A percentile compares a stretch with the other conserved stretches of the same genome.
These are phyloP conservation scores for Saussurea involucrata DNA, from an alignment of 129 eudicot genomes.

Conservation along the genomic window DNA sequence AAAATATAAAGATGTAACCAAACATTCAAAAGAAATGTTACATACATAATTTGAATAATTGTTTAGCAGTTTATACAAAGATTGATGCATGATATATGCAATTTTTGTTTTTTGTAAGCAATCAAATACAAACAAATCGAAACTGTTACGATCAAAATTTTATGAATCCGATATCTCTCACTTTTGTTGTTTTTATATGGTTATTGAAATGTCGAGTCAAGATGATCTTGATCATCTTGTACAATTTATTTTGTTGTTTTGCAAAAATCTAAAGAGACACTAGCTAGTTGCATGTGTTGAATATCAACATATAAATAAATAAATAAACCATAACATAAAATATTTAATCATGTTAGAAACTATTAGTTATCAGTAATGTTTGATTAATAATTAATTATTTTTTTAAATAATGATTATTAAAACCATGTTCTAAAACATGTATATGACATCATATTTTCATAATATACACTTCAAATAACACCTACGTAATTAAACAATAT, in stretches of 20 bases:
- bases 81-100: not conserved
- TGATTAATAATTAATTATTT: too few species aligned
- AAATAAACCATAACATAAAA: too few species aligned
- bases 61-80: not conserved
- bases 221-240: not conserved
- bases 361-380: too few species aligned
- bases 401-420: too few species aligned
- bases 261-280: not conserved
- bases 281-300: not conserved
- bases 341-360: not conserved
- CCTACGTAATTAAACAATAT: too few species aligned
- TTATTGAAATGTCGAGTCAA: not conserved
- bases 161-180: not conserved
- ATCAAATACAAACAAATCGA: not conserved
- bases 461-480: too few species aligned
- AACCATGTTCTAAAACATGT: too few species aligned
- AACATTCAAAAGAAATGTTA: too few species aligned
- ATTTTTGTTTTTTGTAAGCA: not conserved
- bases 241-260: not conserved
- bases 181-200: not conserved
- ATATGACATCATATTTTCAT: too few species aligned
- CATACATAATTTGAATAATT: not conserved
- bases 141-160: not conserved
- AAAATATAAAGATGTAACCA: not conserved
- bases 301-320: not conserved